Evolutionary conservation across 208 protist species (phyloP), one percentile per base, ranked within the genome.

Genomic region (Porcisia deanei): DNA sequence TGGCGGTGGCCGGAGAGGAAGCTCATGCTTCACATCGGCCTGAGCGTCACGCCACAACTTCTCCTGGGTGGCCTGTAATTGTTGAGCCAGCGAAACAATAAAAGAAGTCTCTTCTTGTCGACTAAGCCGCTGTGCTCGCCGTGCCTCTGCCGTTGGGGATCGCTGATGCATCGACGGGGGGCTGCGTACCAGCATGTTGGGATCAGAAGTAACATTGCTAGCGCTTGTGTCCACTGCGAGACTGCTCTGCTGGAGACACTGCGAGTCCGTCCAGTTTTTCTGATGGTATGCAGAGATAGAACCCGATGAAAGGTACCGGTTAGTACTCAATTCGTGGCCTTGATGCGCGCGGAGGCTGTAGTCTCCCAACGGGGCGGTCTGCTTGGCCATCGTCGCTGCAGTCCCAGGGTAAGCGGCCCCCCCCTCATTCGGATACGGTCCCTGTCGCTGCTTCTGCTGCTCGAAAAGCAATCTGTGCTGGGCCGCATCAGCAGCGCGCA

Each of bases 21-120:
- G 43, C 65, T 37, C 65, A n/a, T 20, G 14, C 53, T 60, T 57
- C 43, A 75, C 55, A 1, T 25, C 43, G 0, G 20, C 37, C 20
- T 71, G 73, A 22, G 66, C 47, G n/a, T 55, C 71, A 3, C 78
- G 64, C 78, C 78, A 82, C 55, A 65, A 69, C 63, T 61, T 73
- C 20, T 81, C 80, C 22, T 47, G 61, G 6, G 71, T 58, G 0
- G 57, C 49, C 69, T 82, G 78, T 16, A 60, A 47, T 47, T 59
- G 45, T 63, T 69, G 58, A 3, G 78, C 78, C 3, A 82, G 41
- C 1, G 22, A 30, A 3, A 82, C 73, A 18, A 82, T 67, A 10
- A 22, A 45, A 3, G 9, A 34, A 14, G 73, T 75, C 39, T 82
- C 73, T 0, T 47, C 58, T 37, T 59, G 78, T 41, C 78, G 43